A percentile compares a stretch with the other conserved stretches of the same genome.
phyloP scores from a whole-genome alignment of 1,284 basidiomycete genomes.

The Agaricales sp. region DNA sequence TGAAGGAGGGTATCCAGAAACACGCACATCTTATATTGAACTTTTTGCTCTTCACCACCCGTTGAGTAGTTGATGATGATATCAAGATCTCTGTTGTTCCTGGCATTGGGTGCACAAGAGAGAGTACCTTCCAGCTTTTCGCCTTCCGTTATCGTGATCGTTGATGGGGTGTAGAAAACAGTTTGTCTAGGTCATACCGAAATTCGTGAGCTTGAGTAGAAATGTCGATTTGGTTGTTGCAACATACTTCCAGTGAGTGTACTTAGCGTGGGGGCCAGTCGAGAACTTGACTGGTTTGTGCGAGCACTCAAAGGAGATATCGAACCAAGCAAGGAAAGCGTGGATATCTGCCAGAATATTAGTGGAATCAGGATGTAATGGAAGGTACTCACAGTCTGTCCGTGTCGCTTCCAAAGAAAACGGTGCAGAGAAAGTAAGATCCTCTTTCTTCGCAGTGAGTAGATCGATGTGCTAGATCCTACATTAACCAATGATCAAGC shows the following conservation, averaged over 20 bases:
- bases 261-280: constrained; percentile 92
- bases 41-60: constrained; percentile 8
- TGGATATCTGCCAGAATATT: constrained; percentile 91
- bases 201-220: not conserved
- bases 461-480: constrained; percentile 75
- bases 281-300: constrained; percentile 96
- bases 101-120: constrained; percentile 75
- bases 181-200: constrained; percentile 56
- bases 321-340: constrained; percentile 99
- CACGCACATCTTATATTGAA: constrained; percentile 78
- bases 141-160: constrained; percentile 52
- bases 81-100: constrained; percentile 91
- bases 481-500: constrained; percentile 1
- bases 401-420: constrained; percentile 82
- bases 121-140: constrained; percentile 68
- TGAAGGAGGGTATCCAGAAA: constrained; percentile 11
- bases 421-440: constrained; percentile 77
- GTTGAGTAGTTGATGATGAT: constrained; percentile 66
- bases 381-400: constrained; percentile 72
- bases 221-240: constrained; percentile 1
- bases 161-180: constrained; percentile 90
- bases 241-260: constrained; percentile 93
- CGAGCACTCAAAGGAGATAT: constrained; percentile 91
- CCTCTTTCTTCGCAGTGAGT: constrained; percentile 89
- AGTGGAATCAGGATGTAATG: constrained; percentile 5